Base-by-base conservation (phyloP, 2,329 filamentous ascomycete species). In the Fusarium stilboides region DNA sequence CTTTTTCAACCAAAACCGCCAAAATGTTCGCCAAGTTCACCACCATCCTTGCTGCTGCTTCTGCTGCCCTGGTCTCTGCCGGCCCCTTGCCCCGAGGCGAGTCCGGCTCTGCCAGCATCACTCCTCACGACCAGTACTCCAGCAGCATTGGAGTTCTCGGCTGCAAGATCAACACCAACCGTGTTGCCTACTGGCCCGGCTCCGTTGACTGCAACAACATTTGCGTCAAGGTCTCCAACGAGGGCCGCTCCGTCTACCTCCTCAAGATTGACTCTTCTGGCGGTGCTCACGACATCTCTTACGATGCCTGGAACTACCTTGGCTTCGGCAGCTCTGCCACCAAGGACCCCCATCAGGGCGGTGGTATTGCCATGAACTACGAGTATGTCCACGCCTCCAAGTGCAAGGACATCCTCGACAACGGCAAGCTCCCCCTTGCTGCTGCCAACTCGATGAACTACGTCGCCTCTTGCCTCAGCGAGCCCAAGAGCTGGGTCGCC, bases 271-370 rank as follows among this genome's bases (percentile, higher is more conserved):
- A 89, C 80, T 77, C 80, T 52, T 89, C 87, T 1, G 81, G 80
- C 40, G 87, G 86, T 49, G 87, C 87, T 53, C 76, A 87, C 76
- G 88, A 89, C 77, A 84, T 89, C 79, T 84, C 81, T 59, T 89
- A 89, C 80, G 87, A 89, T 66, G 87, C 87, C 50, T 89, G 86
- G 86, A 88, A 88, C 81, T 85, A 85, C 72, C 85, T 89, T 40
- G 77, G 77, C 70, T 85, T 82, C 34, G 87, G 87, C 67, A 72
- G 81, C 63, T 80, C 81, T 14, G 87, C 87, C 40, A 79, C 77
- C 9, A 75, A 80, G 15, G 74, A 80, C 50, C 86, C 86, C 15
- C 77, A 80, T 4, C 60, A 75, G 36, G 87, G 86, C 60, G 87
- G 87, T 45, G 83, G 83, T 50, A 77, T 86, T 43, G 72, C 78